phyloP scores from a whole-genome alignment of 1,284 basidiomycete genomes.

The Fomitopsis palustris region DNA sequence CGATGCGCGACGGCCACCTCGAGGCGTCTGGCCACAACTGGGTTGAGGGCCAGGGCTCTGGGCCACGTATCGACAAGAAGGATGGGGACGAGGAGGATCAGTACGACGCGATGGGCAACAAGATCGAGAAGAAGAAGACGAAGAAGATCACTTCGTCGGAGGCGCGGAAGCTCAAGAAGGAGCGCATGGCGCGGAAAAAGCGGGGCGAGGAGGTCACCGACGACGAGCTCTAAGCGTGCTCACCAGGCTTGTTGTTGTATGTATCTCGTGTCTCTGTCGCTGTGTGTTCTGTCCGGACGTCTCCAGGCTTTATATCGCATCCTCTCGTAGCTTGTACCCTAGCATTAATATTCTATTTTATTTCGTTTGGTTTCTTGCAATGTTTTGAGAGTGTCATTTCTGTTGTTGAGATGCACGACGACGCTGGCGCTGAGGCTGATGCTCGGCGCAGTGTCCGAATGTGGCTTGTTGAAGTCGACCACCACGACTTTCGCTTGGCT shows the following conservation, averaged over 20 bases:
- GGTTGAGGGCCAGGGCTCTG: conserved; percentile 96
- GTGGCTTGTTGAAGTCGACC: neutral
- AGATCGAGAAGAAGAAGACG: conserved; percentile 80
- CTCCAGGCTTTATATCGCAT: conserved; percentile 18
- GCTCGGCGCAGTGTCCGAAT: neutral
- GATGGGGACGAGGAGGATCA: conserved; percentile 82
- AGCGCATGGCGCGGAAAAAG: conserved; percentile 88
- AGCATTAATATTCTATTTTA: conserved; percentile 22
- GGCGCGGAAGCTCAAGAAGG: conserved; percentile 91
- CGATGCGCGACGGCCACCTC: conserved; percentile 89
- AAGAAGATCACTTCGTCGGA: conserved; percentile 85
- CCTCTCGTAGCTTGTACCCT: conserved; percentile 25
- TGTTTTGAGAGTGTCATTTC: neutral
- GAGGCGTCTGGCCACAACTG: conserved; percentile 97
- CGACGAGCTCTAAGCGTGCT: conserved; percentile 52
- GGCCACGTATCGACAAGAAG: conserved; percentile 88
- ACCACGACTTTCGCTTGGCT: neutral
- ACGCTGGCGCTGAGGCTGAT: too few species aligned
- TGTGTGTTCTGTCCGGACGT: conserved; percentile 26
- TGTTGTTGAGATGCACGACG: too few species aligned
- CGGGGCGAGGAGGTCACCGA: conserved; percentile 68
- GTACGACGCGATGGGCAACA: conserved; percentile 97
- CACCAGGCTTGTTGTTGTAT: conserved; percentile 17
- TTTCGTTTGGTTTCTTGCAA: conserved; percentile 15
- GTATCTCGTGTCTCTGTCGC: conserved; percentile 17